phyloP scores from a whole-genome alignment of 1,284 basidiomycete genomes.

The Tylopilus sp. region DNA sequence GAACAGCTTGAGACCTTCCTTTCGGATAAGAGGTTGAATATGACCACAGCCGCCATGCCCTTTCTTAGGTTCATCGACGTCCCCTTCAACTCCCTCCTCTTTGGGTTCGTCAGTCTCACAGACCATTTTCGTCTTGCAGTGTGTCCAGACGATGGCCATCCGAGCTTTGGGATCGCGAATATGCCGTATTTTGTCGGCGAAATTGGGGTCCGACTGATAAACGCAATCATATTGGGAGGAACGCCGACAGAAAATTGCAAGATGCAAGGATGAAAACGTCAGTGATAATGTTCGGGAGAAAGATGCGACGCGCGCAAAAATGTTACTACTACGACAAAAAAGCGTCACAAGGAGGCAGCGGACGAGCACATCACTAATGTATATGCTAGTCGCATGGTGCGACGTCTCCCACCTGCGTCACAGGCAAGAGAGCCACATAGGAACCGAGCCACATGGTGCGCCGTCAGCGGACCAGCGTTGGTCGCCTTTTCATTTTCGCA shows the following conservation, averaged over 20 bases:
- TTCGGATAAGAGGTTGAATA: conserved; percentile 85
- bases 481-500: conserved; percentile 55
- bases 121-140: conserved; percentile 81
- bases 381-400: conserved; percentile 56
- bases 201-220: conserved; percentile 73
- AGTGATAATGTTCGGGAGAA: conserved; percentile 49
- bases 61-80: conserved; percentile 71
- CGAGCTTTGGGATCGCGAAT: conserved; percentile 86
- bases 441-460: conserved; percentile 39
- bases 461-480: conserved; percentile 31
- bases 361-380: conserved; percentile 44
- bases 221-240: conserved; percentile 30
- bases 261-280: conserved; percentile 50
- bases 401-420: conserved; percentile 53
- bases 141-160: conserved; percentile 81
- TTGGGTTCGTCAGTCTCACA: conserved; percentile 87
- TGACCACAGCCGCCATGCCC: conserved; percentile 97
- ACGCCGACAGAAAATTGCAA: conserved; percentile 28
- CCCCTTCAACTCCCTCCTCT: conserved; percentile 77
- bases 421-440: conserved; percentile 44
- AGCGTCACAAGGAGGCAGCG: conserved; percentile 53
- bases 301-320: conserved; percentile 24
- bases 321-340: conserved; percentile 31
- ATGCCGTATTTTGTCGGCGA: conserved; percentile 81
- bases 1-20: conserved; percentile 94